These are phyloP conservation scores for Ricinus communis DNA, from an alignment of 345 rosid species.

Conservation along the genomic window DNA sequence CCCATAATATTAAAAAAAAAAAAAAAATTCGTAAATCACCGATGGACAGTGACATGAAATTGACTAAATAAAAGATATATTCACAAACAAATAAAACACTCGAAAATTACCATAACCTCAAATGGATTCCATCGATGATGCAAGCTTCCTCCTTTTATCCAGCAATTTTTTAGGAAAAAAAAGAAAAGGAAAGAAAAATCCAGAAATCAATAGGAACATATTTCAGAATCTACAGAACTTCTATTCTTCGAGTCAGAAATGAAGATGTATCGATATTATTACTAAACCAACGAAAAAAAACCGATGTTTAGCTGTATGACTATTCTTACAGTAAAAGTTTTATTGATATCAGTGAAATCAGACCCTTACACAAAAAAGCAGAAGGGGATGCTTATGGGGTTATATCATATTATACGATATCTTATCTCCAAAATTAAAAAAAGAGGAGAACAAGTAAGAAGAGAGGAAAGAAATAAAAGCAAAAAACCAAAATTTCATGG, in stretches of 20 bases:
- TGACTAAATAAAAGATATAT: background rate
- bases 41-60: background rate
- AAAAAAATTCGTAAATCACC: background rate
- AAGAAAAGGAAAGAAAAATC: too few relatives aligned
- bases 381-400: slow-evolving; percentile 37
- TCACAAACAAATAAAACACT: background rate
- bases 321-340: slow-evolving; percentile 19
- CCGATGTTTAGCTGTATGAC: background rate
- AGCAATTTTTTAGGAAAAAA: too few relatives aligned
- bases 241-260: too few relatives aligned
- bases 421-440: slow-evolving; percentile 12
- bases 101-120: slow-evolving; percentile 12
- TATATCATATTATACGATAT: slow-evolving; percentile 13
- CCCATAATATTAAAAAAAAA: too few relatives aligned
- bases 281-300: too few relatives aligned
- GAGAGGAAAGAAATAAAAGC: background rate
- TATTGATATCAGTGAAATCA: slow-evolving; percentile 38
- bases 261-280: too few relatives aligned
- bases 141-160: background rate
- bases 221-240: too few relatives aligned
- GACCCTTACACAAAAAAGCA: slow-evolving; percentile 51
- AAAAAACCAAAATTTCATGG: slow-evolving; percentile 22
- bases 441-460: background rate
- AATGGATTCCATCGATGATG: background rate
- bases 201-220: too few relatives aligned